Conservation (phyloP, 805 yeast genomes). For the Zygosaccharomyces bailii region DNA sequence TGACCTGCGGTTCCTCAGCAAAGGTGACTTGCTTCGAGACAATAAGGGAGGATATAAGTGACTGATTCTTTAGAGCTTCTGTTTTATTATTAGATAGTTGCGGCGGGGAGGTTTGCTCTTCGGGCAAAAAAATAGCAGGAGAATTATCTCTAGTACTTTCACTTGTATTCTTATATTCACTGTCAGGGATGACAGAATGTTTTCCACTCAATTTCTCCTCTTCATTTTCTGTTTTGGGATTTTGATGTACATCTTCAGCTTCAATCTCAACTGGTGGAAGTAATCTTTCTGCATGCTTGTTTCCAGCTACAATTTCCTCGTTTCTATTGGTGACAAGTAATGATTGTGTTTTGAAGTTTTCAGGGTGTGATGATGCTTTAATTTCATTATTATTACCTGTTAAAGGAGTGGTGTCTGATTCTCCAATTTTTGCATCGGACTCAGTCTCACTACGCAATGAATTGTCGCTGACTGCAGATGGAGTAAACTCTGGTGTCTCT, state of each 20-base stretch:
- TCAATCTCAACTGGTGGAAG: too few relatives aligned
- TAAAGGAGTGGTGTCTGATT: too few relatives aligned
- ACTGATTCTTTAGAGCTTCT: background rate
- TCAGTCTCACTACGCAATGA: too few relatives aligned
- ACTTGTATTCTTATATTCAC: background rate
- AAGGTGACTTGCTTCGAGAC: constrained; percentile 25
- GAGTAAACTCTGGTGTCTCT: too few relatives aligned
- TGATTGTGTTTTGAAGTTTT: too few relatives aligned
- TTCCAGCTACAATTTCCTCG: too few relatives aligned
- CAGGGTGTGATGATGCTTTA: too few relatives aligned
- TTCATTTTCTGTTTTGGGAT: background rate
- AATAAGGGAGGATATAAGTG: background rate
- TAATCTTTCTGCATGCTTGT: too few relatives aligned
- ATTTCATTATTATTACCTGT: too few relatives aligned
- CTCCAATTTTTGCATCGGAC: too few relatives aligned
- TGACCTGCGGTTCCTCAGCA: constrained; percentile 17
- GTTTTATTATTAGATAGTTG: background rate
- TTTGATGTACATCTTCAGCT: background rate
- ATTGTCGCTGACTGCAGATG: too few relatives aligned
- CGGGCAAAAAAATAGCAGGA: background rate
- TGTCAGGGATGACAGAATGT: background rate
- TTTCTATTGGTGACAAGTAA: too few relatives aligned
- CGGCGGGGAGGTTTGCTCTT: background rate
- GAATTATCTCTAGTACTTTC: background rate
- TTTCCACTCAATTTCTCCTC: background rate